Evolutionary conservation across 2,329 filamentous ascomycete genomes (phyloP), one percentile per base, ranked within the genome.

Genomic region (Alternaria sp.): DNA sequence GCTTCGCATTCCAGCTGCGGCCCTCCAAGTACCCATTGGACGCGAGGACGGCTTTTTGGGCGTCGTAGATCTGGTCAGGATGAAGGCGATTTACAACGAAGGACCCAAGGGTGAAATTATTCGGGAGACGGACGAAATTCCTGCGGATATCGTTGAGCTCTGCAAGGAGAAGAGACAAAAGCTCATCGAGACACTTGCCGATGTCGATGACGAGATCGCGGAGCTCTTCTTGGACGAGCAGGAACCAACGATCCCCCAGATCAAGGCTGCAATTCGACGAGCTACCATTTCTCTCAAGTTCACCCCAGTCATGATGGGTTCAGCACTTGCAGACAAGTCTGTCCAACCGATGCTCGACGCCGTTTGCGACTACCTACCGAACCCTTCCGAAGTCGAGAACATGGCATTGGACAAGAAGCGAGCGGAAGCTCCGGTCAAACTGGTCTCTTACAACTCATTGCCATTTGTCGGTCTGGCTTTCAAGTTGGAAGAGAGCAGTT

Each of bases 401-500:
- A 82, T 92, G 74, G 95, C 94, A 7, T 86, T 99, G 57, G 94
- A 99, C 80, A 90, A 89, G 77, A 88, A 89, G 75, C 88, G 91
- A 72, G 84, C 84, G 44, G 95, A 99, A 80, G 87, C 89, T 50
- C 86, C 89, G 3, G 94, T 97, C 62, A 91, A 94, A 78, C 87
- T 99, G 57, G 89, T 97, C 18, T 93, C 94, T 2, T 97, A 98
- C 84, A 95, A 96, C 81, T 91, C 92, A 22, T 85, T 97, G 25
- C 95, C 95, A 0, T 97, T 98, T 74, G 93, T 97, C 57, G 95
- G 95, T 51, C 85, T 99, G 65, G 95, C 95, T 10, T 99, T 99
- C 86, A 99, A 99, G 85, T 89, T 99, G 22, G 95, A 99, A 85
- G 95, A 99, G 82, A 97, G 94, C 82, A 97, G 97, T 79, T 99